Conservation (phyloP, 257 asterid species). For the Echium plantagineum region DNA sequence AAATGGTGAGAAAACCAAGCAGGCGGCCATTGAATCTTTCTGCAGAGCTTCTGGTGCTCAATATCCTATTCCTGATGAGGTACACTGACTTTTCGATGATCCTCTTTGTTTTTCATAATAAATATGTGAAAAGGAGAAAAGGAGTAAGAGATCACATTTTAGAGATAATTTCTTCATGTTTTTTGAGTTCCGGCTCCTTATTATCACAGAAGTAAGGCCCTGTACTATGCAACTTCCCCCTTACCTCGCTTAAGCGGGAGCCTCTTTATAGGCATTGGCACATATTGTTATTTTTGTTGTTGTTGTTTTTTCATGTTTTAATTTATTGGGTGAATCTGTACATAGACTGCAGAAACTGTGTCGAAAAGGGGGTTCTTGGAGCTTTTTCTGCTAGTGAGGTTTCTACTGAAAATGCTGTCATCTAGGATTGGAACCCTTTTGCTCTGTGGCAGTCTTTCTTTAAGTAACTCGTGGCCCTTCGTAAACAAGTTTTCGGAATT, state of each 20-base stretch:
- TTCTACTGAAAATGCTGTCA: slow-evolving; percentile 36
- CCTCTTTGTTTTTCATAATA: not conserved
- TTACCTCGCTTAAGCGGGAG: no score
- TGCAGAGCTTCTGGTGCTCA: slow-evolving; percentile 44
- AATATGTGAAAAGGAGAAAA: no score
- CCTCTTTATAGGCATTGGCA: no score
- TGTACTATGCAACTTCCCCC: not conserved
- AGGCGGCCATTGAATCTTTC: slow-evolving; percentile 23
- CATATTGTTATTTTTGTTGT: slow-evolving; percentile 32
- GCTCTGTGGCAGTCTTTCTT: slow-evolving; percentile 43
- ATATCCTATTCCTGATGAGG: slow-evolving; percentile 80
- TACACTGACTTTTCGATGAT: slow-evolving; percentile 3
- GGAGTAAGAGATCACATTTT: slow-evolving; percentile 3
- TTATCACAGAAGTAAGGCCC: slow-evolving; percentile 7
- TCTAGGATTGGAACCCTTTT: slow-evolving; percentile 58
- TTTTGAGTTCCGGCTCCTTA: slow-evolving; percentile 12
- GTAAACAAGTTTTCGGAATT: slow-evolving; percentile 45
- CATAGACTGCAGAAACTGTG: slow-evolving; percentile 53
- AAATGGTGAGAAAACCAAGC: slow-evolving; percentile 1
- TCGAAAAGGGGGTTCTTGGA: slow-evolving; percentile 42
- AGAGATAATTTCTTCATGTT: no score
- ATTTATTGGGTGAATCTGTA: not conserved
- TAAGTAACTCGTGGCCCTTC: slow-evolving; percentile 46
- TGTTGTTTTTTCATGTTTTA: not conserved
- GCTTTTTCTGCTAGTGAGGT: slow-evolving; percentile 31